Evolutionary conservation across 179 eudicot species (phyloP), one percentile per base, ranked within the genome.

Genomic region (Beta lomatogona): DNA sequence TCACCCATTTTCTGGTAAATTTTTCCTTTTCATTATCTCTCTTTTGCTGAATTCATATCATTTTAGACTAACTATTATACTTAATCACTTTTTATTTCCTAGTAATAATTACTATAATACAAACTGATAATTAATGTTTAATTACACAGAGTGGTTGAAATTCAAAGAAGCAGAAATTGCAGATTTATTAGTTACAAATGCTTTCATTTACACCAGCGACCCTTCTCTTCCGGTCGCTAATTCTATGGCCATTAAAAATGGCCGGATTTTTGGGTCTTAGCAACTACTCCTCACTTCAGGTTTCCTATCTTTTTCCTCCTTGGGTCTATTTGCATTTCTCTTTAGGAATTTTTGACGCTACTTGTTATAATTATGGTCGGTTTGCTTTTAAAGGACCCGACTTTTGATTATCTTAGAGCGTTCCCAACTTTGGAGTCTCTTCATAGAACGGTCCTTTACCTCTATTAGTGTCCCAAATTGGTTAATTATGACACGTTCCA

Each of bases 121-220:
- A 36, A 36, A 36, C 41, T 36, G 41, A 36, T 36, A 36, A 36
- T 36, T 36, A 36, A 36, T 36, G 41, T 36, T 36, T 36, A 36
- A 36, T 36, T 36, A 36, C 41, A 36, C 83, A 78, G 84, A 54
- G 53, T 9, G 57, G 66, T 74, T 7, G 28, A 78, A 67, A 18
- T 22, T 71, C 53, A 61, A 79, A 58, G 66, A 77, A 6, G 71
- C 80, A 45, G 81, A 41, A 41, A 81, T 79, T 65, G 97, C 97
- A 7, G 95, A 92, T 79, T 91, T 95, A 81, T 36, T 95, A 85
- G 91, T 95, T 54, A 89, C 82, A 7, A 94, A 95, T 89, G 99
- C 92, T 71, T 84, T 82, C 71, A 93, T 95, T 6, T 92, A 92
- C 86, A 95, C 99, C 10, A 87, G 94, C 53, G 97, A 95, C 54